Conservation (phyloP, 73 alveolate genomes). For the Paramecium bursaria region DNA sequence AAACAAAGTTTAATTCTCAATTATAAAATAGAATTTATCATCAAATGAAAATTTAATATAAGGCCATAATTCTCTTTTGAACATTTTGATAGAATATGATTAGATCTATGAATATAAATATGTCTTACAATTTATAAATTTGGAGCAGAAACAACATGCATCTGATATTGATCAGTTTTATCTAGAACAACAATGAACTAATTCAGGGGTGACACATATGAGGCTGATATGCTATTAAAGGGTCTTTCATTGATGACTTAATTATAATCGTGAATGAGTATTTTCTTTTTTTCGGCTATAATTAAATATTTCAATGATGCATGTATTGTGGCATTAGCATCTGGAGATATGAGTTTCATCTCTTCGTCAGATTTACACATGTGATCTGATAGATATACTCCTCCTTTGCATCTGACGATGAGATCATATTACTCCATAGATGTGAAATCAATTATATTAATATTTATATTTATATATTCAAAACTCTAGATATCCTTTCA, state of each 20-base stretch:
- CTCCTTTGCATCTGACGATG: constrained; percentile 9
- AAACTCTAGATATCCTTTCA: constrained; percentile 62
- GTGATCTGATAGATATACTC: not conserved
- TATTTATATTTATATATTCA: constrained; percentile 6
- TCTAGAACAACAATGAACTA: not conserved
- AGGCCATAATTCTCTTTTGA: constrained; percentile 39
- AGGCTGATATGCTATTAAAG: not conserved
- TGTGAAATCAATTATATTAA: not conserved
- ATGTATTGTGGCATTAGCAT: not conserved
- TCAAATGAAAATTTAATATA: constrained; percentile 25
- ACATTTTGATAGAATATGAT: not conserved
- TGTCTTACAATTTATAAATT: not conserved
- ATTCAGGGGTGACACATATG: not conserved
- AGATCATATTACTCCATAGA: constrained; percentile 48
- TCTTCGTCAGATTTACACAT: constrained; percentile 15
- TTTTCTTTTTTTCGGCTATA: not conserved
- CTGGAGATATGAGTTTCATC: constrained; percentile 19
- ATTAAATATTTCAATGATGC: not conserved
- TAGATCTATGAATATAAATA: not conserved
- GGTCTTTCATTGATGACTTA: not conserved
- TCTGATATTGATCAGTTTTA: not conserved
- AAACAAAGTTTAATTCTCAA: not conserved
- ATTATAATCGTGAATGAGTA: constrained; percentile 17
- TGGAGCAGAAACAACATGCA: not conserved
- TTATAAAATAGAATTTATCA: constrained; percentile 4